These are phyloP conservation scores for Coemansia sp. DNA, from an alignment of 192 early-diverging fungal species.

Conservation along the genomic window DNA sequence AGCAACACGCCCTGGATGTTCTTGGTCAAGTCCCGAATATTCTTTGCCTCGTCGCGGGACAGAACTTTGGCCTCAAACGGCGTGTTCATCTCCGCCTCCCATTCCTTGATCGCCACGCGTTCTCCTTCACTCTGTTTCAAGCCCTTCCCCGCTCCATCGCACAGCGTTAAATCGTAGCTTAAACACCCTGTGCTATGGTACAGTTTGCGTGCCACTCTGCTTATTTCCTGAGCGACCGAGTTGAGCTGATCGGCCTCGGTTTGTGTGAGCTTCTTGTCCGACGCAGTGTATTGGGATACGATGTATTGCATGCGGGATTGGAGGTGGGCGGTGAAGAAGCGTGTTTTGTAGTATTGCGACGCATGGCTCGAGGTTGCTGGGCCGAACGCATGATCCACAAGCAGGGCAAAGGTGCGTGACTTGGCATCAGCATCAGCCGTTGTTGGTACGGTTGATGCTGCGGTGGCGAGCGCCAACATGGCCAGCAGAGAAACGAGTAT, in stretches of 20 bases:
- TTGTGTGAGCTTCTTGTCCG: constrained; percentile 16
- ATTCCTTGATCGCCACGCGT: constrained; percentile 23
- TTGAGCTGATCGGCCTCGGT: constrained; percentile 42
- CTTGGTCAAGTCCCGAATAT: constrained; percentile 23
- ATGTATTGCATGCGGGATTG: constrained; percentile 42
- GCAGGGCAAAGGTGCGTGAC: constrained; percentile 13
- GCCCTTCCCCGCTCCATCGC: constrained; percentile 16
- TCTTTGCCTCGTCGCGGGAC: constrained; percentile 21
- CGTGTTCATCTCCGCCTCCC: constrained; percentile 26
- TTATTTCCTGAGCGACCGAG: constrained; percentile 29
- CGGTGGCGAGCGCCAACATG: background rate
- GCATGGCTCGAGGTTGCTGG: constrained; percentile 27
- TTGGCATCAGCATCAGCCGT: background rate
- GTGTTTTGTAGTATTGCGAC: constrained; percentile 33
- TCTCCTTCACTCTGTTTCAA: constrained; percentile 20
- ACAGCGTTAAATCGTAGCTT: constrained; percentile 48
- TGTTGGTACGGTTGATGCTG: background rate
- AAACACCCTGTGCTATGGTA: constrained; percentile 39
- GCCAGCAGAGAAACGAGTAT: background rate
- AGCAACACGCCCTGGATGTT: constrained; percentile 26
- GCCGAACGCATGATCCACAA: constrained; percentile 36
- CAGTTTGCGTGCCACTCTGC: constrained; percentile 42
- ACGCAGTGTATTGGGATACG: constrained; percentile 12
- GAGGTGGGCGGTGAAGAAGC: constrained; percentile 44
- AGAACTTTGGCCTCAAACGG: constrained; percentile 18